phyloP scores from a whole-genome alignment of 805 yeast genomes.

The Metschnikowia picachoensis region DNA sequence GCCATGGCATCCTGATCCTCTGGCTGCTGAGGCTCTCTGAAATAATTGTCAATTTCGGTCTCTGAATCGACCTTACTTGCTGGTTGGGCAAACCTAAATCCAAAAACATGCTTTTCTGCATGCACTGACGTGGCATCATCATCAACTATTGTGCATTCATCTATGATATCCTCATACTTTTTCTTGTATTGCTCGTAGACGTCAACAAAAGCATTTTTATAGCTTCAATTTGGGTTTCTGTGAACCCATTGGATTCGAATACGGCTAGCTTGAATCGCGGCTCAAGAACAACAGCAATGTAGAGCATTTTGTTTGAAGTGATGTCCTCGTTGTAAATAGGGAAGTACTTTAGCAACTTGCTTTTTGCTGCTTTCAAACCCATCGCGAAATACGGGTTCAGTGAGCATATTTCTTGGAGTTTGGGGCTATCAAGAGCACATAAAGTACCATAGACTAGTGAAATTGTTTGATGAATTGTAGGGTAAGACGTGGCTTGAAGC shows the following conservation, averaged over 20 bases:
- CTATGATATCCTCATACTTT: neutral
- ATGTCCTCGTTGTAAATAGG: slow-evolving; percentile 1
- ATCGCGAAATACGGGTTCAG: slow-evolving; percentile 1
- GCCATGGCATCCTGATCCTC: too few relatives aligned
- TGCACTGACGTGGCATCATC: too few relatives aligned
- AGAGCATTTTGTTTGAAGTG: too few relatives aligned
- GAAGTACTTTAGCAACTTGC: slow-evolving; percentile 1
- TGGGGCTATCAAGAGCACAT: neutral
- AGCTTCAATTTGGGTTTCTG: neutral
- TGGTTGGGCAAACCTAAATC: too few relatives aligned
- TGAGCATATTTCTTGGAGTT: neutral
- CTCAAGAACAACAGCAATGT: slow-evolving; percentile 2
- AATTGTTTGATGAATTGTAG: slow-evolving; percentile 2
- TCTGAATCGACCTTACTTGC: too few relatives aligned
- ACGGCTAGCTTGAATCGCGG: slow-evolving; percentile 1
- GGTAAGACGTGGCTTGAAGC: slow-evolving; percentile 3
- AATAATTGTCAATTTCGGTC: neutral
- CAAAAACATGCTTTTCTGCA: too few relatives aligned
- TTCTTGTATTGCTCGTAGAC: too few relatives aligned
- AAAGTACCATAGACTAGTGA: too few relatives aligned
- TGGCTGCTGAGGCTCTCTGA: neutral
- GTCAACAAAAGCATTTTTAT: neutral
- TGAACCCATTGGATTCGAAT: neutral
- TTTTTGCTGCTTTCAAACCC: neutral
- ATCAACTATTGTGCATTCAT: too few relatives aligned